Percentiles rank a stretch among this genome's conserved stretches.
phyloP scores from a whole-genome alignment of 2,329 filamentous ascomycete genomes.

The Podosphaera aphanis region DNA sequence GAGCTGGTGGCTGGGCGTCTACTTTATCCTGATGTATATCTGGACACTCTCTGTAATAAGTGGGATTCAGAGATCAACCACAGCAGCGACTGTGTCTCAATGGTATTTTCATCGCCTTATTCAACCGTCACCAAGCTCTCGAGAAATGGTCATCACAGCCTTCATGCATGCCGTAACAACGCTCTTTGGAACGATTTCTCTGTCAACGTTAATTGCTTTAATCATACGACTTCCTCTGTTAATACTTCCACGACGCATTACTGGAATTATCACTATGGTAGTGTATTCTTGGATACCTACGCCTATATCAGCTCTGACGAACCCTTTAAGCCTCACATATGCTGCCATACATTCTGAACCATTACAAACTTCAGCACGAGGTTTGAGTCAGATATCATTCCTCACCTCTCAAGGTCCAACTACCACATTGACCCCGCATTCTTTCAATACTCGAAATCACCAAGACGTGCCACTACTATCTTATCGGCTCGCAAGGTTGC shows the following conservation, averaged over 20 bases:
- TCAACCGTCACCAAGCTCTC: slow-evolving; percentile 51
- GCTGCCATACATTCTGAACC: slow-evolving; percentile 81
- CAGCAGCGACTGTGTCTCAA: slow-evolving; percentile 84
- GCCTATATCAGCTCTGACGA: slow-evolving; percentile 65
- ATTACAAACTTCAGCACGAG: slow-evolving; percentile 52
- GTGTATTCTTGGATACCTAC: slow-evolving; percentile 66
- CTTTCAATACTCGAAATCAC: slow-evolving; percentile 22
- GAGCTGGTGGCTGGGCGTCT: slow-evolving; percentile 87
- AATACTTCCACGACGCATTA: slow-evolving; percentile 49
- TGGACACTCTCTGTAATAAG: slow-evolving; percentile 81
- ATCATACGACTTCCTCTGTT: slow-evolving; percentile 67
- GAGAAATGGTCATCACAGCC: slow-evolving; percentile 63
- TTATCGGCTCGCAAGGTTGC: slow-evolving; percentile 73
- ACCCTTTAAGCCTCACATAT: slow-evolving; percentile 79
- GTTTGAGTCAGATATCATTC: slow-evolving; percentile 61
- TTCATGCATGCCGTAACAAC: slow-evolving; percentile 61
- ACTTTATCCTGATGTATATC: slow-evolving; percentile 81
- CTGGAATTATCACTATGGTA: slow-evolving; percentile 40
- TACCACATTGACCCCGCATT: slow-evolving; percentile 40
- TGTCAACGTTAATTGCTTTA: slow-evolving; percentile 63
- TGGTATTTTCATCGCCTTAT: slow-evolving; percentile 96
- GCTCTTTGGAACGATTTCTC: slow-evolving; percentile 76
- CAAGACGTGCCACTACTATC: slow-evolving; percentile 40
- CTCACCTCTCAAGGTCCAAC: slow-evolving; percentile 50
- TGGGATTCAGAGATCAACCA: slow-evolving; percentile 72